Evolutionary conservation across 345 rosid genomes (phyloP), one percentile per base, ranked within the genome.

Genomic region (Barbarea vulgaris): DNA sequence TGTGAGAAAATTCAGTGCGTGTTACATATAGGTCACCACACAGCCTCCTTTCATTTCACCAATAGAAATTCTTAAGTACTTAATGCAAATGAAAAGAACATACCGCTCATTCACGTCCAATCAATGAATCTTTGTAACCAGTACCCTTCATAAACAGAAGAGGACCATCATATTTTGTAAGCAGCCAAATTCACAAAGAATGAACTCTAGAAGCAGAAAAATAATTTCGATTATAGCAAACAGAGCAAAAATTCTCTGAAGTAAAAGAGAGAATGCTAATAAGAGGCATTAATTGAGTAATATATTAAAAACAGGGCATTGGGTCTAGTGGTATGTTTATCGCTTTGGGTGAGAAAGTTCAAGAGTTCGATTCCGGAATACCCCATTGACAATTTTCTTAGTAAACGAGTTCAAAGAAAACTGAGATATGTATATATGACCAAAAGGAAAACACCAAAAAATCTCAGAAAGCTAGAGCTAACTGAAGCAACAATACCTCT

Each of bases 271-370:
- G 42, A 21, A 12, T 47, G 36, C 21, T 15, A 5, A 28, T 8
- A 44, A 9, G 1, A 9, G 7, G 34, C 36, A 42, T 10, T 44
- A 27, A 17, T 46, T 6, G 28, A 27, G 28, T 25, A 27, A 17
- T 24, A 44, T n/a, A n/a, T 30, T 6, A 22, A 22, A 31, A 22
- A 22, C 24, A 55, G 77, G 91, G 88, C 87, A 86, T 84, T 85
- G 86, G 87, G 90, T 87, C 84, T 85, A 88, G 90, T 88, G 90
- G 93, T 83, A 87, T 85, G 91, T 85, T 88, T 87, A 90, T 90
- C 75, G 85, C 90, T 90, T 87, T 82, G 89, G 92, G 90, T 85
- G 91, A 82, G 83, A 93, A 88, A 86, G 86, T 85, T 90, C 90
- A 82, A 72, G 82, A 88, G 87, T 86, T 83, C 61, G 73, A 81